These are phyloP conservation scores for Selaginella tamariscina DNA, from an alignment of 75 land plant genomes.

Conservation along the genomic window DNA sequence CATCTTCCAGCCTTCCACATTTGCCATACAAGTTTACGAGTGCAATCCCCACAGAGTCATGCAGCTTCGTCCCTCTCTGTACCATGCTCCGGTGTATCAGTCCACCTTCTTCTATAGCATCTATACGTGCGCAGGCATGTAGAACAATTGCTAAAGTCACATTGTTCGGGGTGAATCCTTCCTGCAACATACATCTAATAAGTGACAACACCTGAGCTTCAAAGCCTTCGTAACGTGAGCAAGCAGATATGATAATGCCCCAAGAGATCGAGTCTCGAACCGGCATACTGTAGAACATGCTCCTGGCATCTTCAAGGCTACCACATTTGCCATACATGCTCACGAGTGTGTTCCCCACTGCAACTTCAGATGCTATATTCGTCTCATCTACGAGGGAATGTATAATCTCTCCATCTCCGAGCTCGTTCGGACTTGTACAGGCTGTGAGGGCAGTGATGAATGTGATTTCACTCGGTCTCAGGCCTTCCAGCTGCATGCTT, in stretches of 20 bases:
- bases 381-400: too few species aligned
- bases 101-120: neutral
- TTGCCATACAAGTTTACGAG: neutral
- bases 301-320: neutral
- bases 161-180: neutral
- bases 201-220: neutral
- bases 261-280: neutral
- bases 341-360: too few species aligned
- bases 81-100: neutral
- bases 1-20: neutral
- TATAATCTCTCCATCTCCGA: too few species aligned
- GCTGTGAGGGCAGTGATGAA: too few species aligned
- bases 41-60: neutral
- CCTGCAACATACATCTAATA: neutral
- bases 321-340: neutral
- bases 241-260: neutral
- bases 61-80: neutral
- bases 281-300: neutral
- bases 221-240: neutral
- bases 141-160: neutral
- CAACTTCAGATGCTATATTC: too few species aligned
- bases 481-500: too few species aligned
- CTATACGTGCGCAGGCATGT: neutral
- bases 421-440: too few species aligned
- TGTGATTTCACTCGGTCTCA: too few species aligned